phyloP scores from a whole-genome alignment of 1,284 basidiomycete species.

The Ganoderma resinaceum region DNA sequence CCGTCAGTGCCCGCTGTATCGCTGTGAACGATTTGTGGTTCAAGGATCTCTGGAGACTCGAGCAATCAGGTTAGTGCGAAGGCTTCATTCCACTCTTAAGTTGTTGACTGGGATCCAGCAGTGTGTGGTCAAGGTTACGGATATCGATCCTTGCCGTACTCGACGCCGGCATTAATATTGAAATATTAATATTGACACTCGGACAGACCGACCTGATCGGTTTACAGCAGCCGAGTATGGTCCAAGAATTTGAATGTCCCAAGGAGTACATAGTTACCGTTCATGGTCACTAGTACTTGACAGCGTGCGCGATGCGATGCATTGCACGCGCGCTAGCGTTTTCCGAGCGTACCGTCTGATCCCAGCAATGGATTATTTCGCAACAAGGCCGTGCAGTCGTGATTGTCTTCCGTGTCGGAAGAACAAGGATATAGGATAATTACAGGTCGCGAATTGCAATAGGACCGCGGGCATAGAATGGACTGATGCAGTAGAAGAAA shows the following conservation, averaged over 20 bases:
- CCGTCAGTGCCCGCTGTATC: background rate
- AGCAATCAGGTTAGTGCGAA: background rate
- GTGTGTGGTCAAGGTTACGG: background rate
- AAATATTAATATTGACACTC: too few relatives aligned
- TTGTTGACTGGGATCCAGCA: too few relatives aligned
- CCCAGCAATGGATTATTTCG: background rate
- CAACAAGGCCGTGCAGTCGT: background rate
- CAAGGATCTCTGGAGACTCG: background rate
- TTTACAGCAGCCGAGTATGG: background rate
- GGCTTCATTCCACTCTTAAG: too few relatives aligned
- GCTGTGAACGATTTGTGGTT: background rate
- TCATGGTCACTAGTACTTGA: background rate
- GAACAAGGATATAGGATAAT: background rate
- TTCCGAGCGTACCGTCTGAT: background rate
- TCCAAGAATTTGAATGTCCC: background rate
- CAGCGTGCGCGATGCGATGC: background rate
- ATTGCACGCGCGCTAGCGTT: background rate
- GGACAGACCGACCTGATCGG: background rate
- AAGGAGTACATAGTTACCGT: background rate
- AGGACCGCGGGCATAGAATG: background rate
- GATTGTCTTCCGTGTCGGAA: background rate
- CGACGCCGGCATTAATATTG: background rate
- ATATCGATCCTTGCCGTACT: background rate
- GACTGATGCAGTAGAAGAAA: background rate
- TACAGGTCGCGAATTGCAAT: background rate